Conservation (phyloP, 352 stramenopile genomes). For the Globisporangium cederbergense region DNA sequence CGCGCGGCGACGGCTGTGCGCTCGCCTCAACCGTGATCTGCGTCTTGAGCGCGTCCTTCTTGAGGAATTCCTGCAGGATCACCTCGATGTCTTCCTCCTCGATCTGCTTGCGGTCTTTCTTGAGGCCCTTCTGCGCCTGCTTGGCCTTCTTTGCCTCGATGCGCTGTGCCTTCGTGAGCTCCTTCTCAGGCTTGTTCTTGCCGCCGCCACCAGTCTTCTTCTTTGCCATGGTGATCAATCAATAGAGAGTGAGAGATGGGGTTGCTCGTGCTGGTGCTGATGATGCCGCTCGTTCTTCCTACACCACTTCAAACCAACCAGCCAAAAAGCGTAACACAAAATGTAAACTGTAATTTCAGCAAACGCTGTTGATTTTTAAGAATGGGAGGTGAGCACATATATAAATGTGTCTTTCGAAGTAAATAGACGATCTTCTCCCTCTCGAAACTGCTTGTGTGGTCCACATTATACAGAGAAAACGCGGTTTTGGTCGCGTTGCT, state of each 20-base stretch:
- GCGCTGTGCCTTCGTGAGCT: constrained; percentile 64
- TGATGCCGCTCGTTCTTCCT: too few relatives aligned
- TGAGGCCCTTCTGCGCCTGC: constrained; percentile 63
- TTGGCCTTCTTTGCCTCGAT: constrained; percentile 85
- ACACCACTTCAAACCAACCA: too few relatives aligned
- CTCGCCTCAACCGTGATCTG: constrained; percentile 52
- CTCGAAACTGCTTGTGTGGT: too few relatives aligned
- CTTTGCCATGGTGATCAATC: constrained; percentile 45
- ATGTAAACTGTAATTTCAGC: too few relatives aligned
- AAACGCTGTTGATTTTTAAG: too few relatives aligned
- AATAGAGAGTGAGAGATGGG: background rate
- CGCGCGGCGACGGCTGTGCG: constrained; percentile 58
- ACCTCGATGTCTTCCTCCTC: constrained; percentile 83
- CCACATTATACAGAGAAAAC: too few relatives aligned
- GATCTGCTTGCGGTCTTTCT: constrained; percentile 76
- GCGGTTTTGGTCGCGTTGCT: too few relatives aligned
- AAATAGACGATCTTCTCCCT: too few relatives aligned
- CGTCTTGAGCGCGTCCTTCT: constrained; percentile 69
- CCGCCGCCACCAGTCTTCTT: constrained; percentile 46
- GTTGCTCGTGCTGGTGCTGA: too few relatives aligned
- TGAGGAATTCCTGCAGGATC: constrained; percentile 76
- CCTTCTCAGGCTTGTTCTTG: constrained; percentile 61
- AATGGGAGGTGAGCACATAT: too few relatives aligned
- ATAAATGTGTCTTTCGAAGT: too few relatives aligned
- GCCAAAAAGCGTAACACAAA: too few relatives aligned